Conservation (phyloP, 139 green algal species). For the Coelastrella sp. region DNA sequence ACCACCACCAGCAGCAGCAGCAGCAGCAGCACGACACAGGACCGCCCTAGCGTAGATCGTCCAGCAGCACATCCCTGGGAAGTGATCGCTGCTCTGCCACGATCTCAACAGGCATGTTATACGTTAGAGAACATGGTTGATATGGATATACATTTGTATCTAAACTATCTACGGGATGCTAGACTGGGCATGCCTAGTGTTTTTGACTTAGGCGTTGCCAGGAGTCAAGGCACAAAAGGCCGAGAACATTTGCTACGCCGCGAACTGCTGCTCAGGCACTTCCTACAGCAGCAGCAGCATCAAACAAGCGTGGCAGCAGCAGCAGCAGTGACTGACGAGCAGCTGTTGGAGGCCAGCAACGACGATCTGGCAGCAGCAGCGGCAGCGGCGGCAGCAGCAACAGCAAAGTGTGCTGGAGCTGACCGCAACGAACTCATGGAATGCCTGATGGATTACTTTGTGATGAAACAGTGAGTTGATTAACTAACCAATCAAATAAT, state of each 20-base stretch:
- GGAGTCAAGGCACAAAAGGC: not conserved
- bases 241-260: not conserved
- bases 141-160: not conserved
- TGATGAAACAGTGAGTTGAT: conserved; percentile 3
- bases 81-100: not conserved
- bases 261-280: conserved; percentile 7
- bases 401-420: not conserved
- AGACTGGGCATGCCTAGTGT: conserved; percentile 22
- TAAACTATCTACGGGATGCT: not conserved
- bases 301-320: not conserved
- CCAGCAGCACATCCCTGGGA: conserved; percentile 12
- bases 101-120: too few species aligned
- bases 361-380: conserved; percentile 25
- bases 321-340: conserved; percentile 10
- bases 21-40: not conserved
- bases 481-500: too few species aligned
- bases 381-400: conserved; percentile 6
- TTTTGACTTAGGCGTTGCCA: conserved; percentile 13
- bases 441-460: conserved; percentile 35
- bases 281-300: not conserved
- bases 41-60: not conserved
- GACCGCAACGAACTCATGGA: not conserved
- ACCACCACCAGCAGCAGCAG: conserved; percentile 39
- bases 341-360: not conserved
- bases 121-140: not conserved